These are phyloP conservation scores for Sphaerostilbella broomeana DNA, from an alignment of 2,329 filamentous ascomycete genomes.

Conservation along the genomic window DNA sequence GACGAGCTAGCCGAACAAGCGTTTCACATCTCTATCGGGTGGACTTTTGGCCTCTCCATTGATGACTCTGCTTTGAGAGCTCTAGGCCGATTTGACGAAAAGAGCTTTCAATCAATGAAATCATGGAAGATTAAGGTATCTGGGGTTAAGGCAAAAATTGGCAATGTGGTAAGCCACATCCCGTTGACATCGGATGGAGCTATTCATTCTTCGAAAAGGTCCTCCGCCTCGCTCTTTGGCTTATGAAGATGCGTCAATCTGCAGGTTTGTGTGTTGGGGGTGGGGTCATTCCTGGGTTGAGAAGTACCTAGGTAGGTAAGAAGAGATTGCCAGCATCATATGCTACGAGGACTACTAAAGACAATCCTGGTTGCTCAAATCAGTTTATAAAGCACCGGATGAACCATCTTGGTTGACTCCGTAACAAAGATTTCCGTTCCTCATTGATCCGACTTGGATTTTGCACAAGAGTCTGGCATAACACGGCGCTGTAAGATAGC, in stretches of 20 bases:
- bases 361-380: too few species aligned
- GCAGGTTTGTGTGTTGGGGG: too few species aligned
- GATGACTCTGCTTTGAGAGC: slow-evolving; percentile 28
- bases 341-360: too few species aligned
- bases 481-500: too few species aligned
- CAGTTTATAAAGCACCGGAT: too few species aligned
- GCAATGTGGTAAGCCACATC: slow-evolving; percentile 57
- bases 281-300: too few species aligned
- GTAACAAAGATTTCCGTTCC: too few species aligned
- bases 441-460: too few species aligned
- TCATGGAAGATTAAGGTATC: slow-evolving; percentile 47
- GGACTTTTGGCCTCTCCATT: slow-evolving; percentile 58
- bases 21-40: slow-evolving; percentile 88
- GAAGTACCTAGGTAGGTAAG: too few species aligned
- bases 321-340: too few species aligned
- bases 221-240: slow-evolving; percentile 13
- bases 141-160: slow-evolving; percentile 67
- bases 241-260: slow-evolving; percentile 2
- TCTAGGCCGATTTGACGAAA: slow-evolving; percentile 19
- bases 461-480: too few species aligned
- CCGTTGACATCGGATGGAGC: slow-evolving; percentile 23
- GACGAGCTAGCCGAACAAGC: slow-evolving; percentile 30
- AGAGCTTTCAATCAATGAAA: slow-evolving; percentile 25
- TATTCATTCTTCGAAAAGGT: not conserved
- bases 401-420: too few species aligned